A percentile compares a stretch with the other conserved stretches of the same genome.
Conservation (phyloP, 805 yeast species). For the Yamadazyma phyllophila region DNA sequence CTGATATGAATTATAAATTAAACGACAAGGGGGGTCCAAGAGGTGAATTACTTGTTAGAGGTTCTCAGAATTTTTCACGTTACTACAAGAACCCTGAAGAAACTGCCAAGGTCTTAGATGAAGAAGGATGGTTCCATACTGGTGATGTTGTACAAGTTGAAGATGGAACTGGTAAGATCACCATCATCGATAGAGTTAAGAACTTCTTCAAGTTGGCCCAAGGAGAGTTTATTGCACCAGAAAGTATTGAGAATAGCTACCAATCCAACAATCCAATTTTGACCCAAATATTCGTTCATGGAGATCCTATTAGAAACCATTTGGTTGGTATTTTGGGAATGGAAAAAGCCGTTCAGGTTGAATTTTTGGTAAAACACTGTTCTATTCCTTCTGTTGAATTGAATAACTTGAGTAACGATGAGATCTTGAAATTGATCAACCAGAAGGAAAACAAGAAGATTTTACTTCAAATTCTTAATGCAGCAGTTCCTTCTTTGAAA, state of each 20-base stretch:
- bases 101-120: slow-evolving; percentile 42
- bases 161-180: slow-evolving; percentile 26
- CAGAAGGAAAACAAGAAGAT: slow-evolving; percentile 19
- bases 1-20: slow-evolving; percentile 54
- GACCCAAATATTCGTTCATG: slow-evolving; percentile 32
- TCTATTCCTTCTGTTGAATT: slow-evolving; percentile 5
- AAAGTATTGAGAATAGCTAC: slow-evolving; percentile 37
- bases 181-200: slow-evolving; percentile 50
- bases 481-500: slow-evolving; percentile 23
- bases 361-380: slow-evolving; percentile 17
- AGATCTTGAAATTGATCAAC: slow-evolving; percentile 23
- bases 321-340: slow-evolving; percentile 32
- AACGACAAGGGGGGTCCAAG: slow-evolving; percentile 30
- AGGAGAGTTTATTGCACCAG: slow-evolving; percentile 43
- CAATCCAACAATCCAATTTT: slow-evolving; percentile 28
- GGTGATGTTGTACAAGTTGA: slow-evolving; percentile 47
- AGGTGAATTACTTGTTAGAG: slow-evolving; percentile 59
- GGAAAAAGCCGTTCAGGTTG: slow-evolving; percentile 19
- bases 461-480: slow-evolving; percentile 24
- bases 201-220: slow-evolving; percentile 46
- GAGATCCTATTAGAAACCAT: slow-evolving; percentile 27
- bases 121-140: slow-evolving; percentile 56
- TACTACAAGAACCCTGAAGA: slow-evolving; percentile 51
- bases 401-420: slow-evolving; percentile 10
- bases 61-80: slow-evolving; percentile 52